Conservation (phyloP, 2,329 filamentous ascomycete genomes). For the Neoarthrinium moseri region DNA sequence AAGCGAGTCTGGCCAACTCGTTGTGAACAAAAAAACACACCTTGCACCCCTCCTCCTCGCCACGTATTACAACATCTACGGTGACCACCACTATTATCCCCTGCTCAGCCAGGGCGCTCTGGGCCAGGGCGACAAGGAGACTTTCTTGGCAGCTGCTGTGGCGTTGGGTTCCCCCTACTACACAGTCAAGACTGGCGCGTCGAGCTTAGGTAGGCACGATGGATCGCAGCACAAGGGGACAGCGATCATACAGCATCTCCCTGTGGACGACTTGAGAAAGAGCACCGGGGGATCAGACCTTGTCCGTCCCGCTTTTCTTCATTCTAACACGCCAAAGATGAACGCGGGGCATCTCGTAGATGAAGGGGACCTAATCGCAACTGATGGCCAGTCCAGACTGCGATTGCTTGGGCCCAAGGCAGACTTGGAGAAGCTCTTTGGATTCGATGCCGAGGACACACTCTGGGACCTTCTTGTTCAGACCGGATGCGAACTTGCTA, state of each 20-base stretch:
- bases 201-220: constrained; percentile 2
- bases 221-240: constrained; percentile 15
- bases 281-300: not conserved
- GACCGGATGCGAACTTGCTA: constrained; percentile 18
- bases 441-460: constrained; percentile 21
- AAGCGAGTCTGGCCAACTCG: constrained; percentile 42
- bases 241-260: constrained; percentile 9
- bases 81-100: constrained; percentile 41
- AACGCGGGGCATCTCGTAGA: constrained; percentile 25
- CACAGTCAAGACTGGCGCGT: constrained; percentile 28
- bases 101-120: constrained; percentile 43
- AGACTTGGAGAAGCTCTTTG: constrained; percentile 18
- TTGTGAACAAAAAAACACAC: constrained; percentile 42
- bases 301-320: constrained; percentile 20
- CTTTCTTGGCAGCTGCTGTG: constrained; percentile 42
- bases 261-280: constrained; percentile 3
- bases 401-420: constrained; percentile 19
- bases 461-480: constrained; percentile 20
- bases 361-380: constrained; percentile 19
- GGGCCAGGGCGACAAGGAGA: constrained; percentile 51
- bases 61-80: constrained; percentile 48
- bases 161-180: constrained; percentile 38
- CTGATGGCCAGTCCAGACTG: constrained; percentile 17
- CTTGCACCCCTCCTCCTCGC: constrained; percentile 40
- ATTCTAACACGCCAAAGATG: constrained; percentile 26